Evolutionary conservation across 768 basidiomycete species (phyloP), one percentile per base, ranked within the genome.

Genomic region (Imleria badia): DNA sequence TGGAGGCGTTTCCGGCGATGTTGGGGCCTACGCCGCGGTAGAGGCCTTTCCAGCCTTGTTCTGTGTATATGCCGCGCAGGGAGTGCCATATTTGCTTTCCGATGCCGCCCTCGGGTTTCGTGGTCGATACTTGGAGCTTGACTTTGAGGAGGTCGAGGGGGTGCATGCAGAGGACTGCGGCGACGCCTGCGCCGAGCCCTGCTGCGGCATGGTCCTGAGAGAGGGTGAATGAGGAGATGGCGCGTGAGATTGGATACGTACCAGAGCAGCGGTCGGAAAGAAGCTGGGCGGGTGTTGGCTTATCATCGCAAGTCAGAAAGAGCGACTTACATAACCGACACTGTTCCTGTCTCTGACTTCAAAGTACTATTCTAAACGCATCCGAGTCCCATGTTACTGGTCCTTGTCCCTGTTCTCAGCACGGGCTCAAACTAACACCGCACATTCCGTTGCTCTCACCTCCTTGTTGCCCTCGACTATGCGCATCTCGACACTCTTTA

Each of bases 91-190:
- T 94, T 52, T 87, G 84, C 55, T 75, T 81, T 31, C 89, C 86
- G 33, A 87, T 67, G 30, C 83, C 83, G 15, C 81, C 85, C 38
- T 77, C 72, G 1, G 81, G 82, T 33, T 77, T 80, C 30, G 78
- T 73, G 0, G 89, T 95, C 20, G 87, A 83, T 7, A 97, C 91
- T 73, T 98, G 97, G 48, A 94, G 84, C 67, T 93, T 89, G 68
- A 97, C 81, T 75, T 98, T 98, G 72, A 99, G 79, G 12, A 98
- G 81, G 73, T 99, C 97, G 33, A 99, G 80, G 8, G 97, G 97
- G 70, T 98, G 94, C 92, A 98, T 95, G 72, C 91, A 91, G 30
- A 98, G 78, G 45, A 94, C 94, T 34, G 93, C 91, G 64, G 88
- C 86, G 61, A 92, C 85, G 53, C 97, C 97, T 36, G 97, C 95